Conservation (phyloP, 2,329 filamentous ascomycete genomes). For the Cladosporium sp. region DNA sequence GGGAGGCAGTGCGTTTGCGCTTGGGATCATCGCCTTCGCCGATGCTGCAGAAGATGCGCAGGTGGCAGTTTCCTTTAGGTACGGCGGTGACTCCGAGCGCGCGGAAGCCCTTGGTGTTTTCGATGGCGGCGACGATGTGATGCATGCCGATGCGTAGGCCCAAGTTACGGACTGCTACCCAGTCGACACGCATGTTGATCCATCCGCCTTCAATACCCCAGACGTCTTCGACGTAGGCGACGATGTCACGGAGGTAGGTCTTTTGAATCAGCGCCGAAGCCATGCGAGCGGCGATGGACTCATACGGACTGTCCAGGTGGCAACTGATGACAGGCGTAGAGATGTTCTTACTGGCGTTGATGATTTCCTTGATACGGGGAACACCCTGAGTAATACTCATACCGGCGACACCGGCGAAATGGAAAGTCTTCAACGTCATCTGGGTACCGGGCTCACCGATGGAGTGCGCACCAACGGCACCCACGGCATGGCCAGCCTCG, state of each 20-base stretch:
- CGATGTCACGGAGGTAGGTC: slow-evolving; percentile 81
- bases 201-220: slow-evolving; percentile 78
- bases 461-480: slow-evolving; percentile 93
- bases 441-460: slow-evolving; percentile 98
- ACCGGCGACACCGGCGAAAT: slow-evolving; percentile 98
- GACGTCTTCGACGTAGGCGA: slow-evolving; percentile 81
- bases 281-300: slow-evolving; percentile 79
- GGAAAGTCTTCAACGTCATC: slow-evolving; percentile 99
- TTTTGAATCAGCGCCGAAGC: slow-evolving; percentile 95
- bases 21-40: slow-evolving; percentile 42
- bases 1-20: slow-evolving; percentile 24
- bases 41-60: slow-evolving; percentile 72
- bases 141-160: slow-evolving; percentile 74
- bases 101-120: slow-evolving; percentile 80
- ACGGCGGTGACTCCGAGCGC: slow-evolving; percentile 38
- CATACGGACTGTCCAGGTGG: slow-evolving; percentile 72
- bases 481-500: slow-evolving; percentile 93
- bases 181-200: slow-evolving; percentile 80
- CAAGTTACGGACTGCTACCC: slow-evolving; percentile 74
- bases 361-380: slow-evolving; percentile 99
- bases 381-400: slow-evolving; percentile 99
- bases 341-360: slow-evolving; percentile 94
- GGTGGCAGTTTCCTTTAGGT: slow-evolving; percentile 41
- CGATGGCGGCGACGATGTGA: slow-evolving; percentile 77
- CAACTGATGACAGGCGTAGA: slow-evolving; percentile 93